Base-by-base conservation (phyloP, 805 yeast genomes). In the Lachancea kluyveri region DNA sequence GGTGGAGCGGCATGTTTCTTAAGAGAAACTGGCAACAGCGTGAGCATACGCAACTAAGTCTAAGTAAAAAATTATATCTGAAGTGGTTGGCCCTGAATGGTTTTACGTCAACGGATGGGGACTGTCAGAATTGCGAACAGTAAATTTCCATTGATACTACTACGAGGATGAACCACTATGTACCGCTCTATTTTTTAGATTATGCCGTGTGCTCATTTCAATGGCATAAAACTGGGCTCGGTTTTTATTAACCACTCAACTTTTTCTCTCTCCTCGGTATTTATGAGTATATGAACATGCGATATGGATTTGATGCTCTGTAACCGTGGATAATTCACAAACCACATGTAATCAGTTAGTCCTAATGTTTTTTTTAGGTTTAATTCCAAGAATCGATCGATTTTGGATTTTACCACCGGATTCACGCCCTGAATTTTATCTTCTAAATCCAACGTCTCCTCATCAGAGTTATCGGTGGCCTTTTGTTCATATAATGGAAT, bases 231-330 rank as follows among this genome's bases (percentile, higher is more conserved):
- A n/a, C 18, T 5, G 9, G 8, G n/a, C 10, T 21, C 25, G 19
- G 15, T 26, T 5, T 14, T n/a, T 6, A 28, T 8, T 12, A 28
- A 12, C 17, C 15, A 4, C 17, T 16, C 19, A 4, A 28, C 26
- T 6, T 12, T 6, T 9, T 13, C 18, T 17, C 22, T 30, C 12
- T 23, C 28, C 7, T 24, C 14, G 13, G 39, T 20, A 11, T 60
- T 67, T 8, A 81, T 41, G 17, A 81, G 46, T 2, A 80, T 71
- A 54, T 81, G 92, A n/a, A 80, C 59, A 49, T 81, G 92, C 15
- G 86, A 78, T 21, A 81, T 60, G 18, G 72, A 65, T 41, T 63
- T 68, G 5, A 82, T 78, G 50, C 86, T 78, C 50, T 82, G 92
- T 24, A 82, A 52, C 5, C 69, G 64, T 6, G 78, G 70, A 73